Conservation (phyloP, 169 alveolate species). For the Perkinsus marinus region DNA sequence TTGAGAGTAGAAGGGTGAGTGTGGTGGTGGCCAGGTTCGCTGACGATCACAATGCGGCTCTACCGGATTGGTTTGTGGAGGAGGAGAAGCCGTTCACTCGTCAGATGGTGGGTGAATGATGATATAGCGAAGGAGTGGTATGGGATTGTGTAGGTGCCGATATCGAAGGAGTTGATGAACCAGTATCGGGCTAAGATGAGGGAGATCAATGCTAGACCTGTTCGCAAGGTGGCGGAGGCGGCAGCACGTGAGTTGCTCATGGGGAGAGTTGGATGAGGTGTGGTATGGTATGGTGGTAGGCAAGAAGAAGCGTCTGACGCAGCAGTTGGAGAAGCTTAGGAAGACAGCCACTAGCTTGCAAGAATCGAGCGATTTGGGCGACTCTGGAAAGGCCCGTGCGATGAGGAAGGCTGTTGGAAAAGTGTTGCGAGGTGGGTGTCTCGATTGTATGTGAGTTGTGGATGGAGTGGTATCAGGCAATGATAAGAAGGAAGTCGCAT, state of each 20-base stretch:
- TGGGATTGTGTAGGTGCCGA: conserved; percentile 56
- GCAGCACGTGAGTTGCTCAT: neutral
- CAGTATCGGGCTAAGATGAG: conserved; percentile 78
- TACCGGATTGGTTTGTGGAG: conserved; percentile 93
- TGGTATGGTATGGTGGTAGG: neutral
- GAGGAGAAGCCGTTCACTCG: conserved; percentile 66
- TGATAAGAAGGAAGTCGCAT: neutral
- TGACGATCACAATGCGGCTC: conserved; percentile 40
- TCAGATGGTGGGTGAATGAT: neutral
- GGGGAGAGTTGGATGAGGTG: no score
- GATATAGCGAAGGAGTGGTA: neutral
- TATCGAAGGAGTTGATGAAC: conserved; percentile 82
- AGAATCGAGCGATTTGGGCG: neutral
- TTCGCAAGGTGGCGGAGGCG: conserved; percentile 90
- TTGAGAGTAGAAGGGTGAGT: no score
- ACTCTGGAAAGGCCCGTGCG: neutral
- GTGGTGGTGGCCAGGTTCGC: neutral
- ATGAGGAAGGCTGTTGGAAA: neutral
- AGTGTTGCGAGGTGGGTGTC: neutral
- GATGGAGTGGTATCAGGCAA: conserved; percentile 1
- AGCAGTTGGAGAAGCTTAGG: neutral
- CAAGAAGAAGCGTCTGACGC: neutral
- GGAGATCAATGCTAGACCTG: conserved; percentile 85
- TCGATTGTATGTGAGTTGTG: conserved; percentile 13
- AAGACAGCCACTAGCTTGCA: neutral